These are phyloP conservation scores for Rhodotorula graminis DNA, from an alignment of 768 basidiomycete genomes.

Conservation along the genomic window DNA sequence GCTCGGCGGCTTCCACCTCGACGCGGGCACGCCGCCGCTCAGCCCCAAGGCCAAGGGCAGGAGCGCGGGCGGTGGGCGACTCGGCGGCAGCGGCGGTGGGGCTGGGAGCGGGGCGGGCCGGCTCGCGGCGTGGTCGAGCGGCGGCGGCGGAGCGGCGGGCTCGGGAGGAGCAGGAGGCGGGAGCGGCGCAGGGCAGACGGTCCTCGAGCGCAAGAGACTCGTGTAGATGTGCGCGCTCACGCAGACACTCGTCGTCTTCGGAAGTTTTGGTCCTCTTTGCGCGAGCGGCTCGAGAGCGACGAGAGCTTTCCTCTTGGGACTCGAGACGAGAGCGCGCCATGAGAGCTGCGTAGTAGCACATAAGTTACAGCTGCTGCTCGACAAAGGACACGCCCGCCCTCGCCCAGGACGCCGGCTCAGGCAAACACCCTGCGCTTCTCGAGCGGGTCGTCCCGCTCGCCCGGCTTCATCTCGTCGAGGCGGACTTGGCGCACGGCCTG, in stretches of 20 bases:
- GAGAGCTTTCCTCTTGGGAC: too few relatives aligned
- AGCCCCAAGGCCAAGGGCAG: slow-evolving; percentile 9
- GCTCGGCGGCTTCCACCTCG: slow-evolving; percentile 22
- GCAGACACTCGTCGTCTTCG: background rate
- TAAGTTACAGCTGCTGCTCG: too few relatives aligned
- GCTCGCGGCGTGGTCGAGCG: background rate
- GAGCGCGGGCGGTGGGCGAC: too few relatives aligned
- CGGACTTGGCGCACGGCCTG: slow-evolving; percentile 63
- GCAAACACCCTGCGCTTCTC: slow-evolving; percentile 86
- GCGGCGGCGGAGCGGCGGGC: background rate
- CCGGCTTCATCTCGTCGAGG: slow-evolving; percentile 57
- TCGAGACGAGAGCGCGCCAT: too few relatives aligned
- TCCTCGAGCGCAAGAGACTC: slow-evolving; percentile 17
- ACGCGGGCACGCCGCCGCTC: slow-evolving; percentile 13
- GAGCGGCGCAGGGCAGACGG: background rate
- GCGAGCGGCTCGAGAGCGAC: too few relatives aligned
- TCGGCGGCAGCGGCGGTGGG: background rate
- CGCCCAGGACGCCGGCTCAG: slow-evolving; percentile 49
- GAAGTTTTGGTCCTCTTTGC: background rate
- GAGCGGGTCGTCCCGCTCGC: slow-evolving; percentile 63
- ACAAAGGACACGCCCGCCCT: too few relatives aligned
- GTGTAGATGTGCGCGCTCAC: background rate
- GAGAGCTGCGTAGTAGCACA: too few relatives aligned
- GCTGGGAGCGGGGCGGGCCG: background rate
- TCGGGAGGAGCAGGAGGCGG: background rate